phyloP scores from a whole-genome alignment of 306 rosid species.

The Cyclanthera cordifolia region DNA sequence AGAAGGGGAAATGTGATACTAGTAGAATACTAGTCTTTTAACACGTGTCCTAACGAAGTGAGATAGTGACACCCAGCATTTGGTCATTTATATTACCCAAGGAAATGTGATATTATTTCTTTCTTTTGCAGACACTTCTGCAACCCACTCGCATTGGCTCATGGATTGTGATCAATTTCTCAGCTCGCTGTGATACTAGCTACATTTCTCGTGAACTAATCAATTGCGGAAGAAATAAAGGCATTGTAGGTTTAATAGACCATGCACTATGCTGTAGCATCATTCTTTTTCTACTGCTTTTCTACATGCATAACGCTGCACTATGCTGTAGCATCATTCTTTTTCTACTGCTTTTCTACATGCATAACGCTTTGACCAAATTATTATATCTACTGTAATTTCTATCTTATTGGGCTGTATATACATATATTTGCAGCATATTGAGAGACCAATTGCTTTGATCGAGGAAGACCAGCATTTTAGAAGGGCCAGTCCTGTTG shows the following conservation, averaged over 20 bases:
- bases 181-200: constrained; percentile 81
- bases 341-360: constrained; percentile 14
- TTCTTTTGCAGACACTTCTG: constrained; percentile 41
- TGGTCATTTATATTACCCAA: neutral
- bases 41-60: too few relatives aligned
- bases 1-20: neutral
- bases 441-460: constrained; percentile 65
- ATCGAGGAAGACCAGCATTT: constrained; percentile 61
- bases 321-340: neutral
- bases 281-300: constrained; percentile 14
- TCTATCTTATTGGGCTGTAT: constrained; percentile 13
- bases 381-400: constrained; percentile 9
- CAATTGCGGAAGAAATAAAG: constrained; percentile 78
- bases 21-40: neutral
- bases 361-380: neutral
- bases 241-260: constrained; percentile 50
- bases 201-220: constrained; percentile 77
- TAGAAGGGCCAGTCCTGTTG: constrained; percentile 47
- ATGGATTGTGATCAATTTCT: constrained; percentile 86
- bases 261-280: neutral
- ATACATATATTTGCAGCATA: constrained; percentile 33
- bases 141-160: constrained; percentile 39
- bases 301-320: neutral
- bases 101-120: constrained; percentile 17
- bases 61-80: too few relatives aligned